Base-by-base conservation (phyloP, 495 filamentous ascomycete genomes). In the Rusavskia elegans region DNA sequence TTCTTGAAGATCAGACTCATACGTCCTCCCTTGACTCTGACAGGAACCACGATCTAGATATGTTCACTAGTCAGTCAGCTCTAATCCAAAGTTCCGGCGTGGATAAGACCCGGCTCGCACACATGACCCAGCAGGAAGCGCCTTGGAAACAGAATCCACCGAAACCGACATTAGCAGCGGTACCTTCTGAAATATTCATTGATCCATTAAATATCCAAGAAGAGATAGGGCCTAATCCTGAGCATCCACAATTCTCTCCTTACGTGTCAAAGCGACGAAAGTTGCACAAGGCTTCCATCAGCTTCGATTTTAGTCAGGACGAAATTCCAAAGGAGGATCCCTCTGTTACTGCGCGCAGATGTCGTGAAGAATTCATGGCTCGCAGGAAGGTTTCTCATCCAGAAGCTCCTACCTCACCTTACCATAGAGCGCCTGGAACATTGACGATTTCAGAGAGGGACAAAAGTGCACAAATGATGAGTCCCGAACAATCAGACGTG, bases 281-380 rank as follows among this genome's bases (percentile, higher is more conserved):
- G 19, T 35, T 50, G 20, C 52, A 45, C 38, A 49, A 49, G 17
- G 3, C 40, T 4, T 45, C 32, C 17, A 21, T 37, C 2, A 40
- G 16, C 2, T 58, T 62, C 27, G 49, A 45, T 3, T 51, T 58
- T 17, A 53, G 30, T 45, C 49, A 62, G 21, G 56, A 53, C 16
- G 19, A 56, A 25, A 36, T 52, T 9, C 16, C 55, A 32, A 25
- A 35, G 29, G 48, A 40, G 37, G 58, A 62, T 55, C 55, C 58
- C 19, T 60, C 59, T 39, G 55, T 49, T 8, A 29, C 53, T 35
- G 55, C 53, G 29, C 48, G 58, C 14, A 51, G 49, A 32, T 48
- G 53, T 32, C 53, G 61, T 11, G 39, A 55, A 48, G 61, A 63
- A 21, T 63, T 57, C 36, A 52, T 63, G 10, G 55, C 50, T 29